These are phyloP conservation scores for Tylopilus sp. DNA, from an alignment of 768 basidiomycete species.

Conservation along the genomic window DNA sequence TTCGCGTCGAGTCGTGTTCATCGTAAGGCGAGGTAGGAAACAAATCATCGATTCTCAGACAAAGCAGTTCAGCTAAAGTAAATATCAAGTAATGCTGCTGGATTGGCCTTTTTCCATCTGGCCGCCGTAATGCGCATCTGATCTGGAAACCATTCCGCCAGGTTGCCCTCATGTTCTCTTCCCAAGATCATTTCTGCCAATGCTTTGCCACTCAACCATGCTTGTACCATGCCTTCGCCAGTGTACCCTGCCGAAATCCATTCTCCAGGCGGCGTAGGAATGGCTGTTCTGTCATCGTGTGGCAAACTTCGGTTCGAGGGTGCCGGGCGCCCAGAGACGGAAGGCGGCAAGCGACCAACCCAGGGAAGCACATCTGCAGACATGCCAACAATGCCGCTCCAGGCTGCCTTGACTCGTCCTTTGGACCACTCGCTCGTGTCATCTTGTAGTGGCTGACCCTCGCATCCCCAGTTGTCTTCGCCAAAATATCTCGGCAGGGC, in stretches of 20 bases:
- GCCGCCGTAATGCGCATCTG: constrained; percentile 44
- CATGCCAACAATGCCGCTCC: constrained; percentile 64
- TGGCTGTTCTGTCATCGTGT: not conserved
- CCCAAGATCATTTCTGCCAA: constrained; percentile 58
- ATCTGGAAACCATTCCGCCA: constrained; percentile 48
- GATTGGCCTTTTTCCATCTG: constrained; percentile 53
- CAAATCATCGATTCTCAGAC: not conserved
- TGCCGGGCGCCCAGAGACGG: constrained; percentile 41
- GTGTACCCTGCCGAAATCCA: constrained; percentile 72
- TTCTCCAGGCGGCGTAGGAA: constrained; percentile 47
- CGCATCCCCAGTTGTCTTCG: constrained; percentile 38
- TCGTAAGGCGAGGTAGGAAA: not conserved
- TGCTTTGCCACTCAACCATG: constrained; percentile 62
- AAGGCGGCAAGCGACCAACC: constrained; percentile 62
- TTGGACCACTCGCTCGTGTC: constrained; percentile 30
- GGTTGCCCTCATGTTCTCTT: constrained; percentile 24
- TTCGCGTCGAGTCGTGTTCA: not conserved
- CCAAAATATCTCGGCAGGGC: constrained; percentile 55
- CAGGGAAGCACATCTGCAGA: constrained; percentile 63
- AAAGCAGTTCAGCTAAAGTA: not conserved
- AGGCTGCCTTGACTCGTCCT: constrained; percentile 50
- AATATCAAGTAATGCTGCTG: constrained; percentile 35
- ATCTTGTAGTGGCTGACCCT: constrained; percentile 19
- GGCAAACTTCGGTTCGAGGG: constrained; percentile 9
- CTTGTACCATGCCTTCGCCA: constrained; percentile 74